Conservation (phyloP, 2,329 filamentous ascomycete genomes). For the Pseudophaeomoniella oleicola region DNA sequence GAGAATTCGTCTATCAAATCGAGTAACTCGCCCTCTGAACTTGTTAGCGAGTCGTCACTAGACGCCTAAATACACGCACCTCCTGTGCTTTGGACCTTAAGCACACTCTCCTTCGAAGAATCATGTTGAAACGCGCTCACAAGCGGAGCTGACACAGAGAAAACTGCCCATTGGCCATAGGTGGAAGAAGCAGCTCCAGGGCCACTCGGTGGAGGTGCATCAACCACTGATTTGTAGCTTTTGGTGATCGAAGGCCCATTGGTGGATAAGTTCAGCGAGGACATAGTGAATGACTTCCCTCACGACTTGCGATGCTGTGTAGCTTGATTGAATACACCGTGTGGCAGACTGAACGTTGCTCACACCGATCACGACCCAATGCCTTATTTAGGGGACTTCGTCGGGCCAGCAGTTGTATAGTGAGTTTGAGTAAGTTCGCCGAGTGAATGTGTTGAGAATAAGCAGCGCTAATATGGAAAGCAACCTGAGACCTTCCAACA, state of each 20-base stretch:
- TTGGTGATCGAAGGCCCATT: slow-evolving; percentile 68
- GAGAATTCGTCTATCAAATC: slow-evolving; percentile 93
- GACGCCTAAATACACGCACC: slow-evolving; percentile 35
- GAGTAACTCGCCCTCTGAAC: slow-evolving; percentile 69
- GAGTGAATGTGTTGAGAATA: no score
- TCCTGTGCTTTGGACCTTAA: slow-evolving; percentile 88
- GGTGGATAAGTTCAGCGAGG: slow-evolving; percentile 64
- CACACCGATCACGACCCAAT: no score
- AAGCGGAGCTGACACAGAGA: slow-evolving; percentile 82
- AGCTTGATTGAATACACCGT: no score
- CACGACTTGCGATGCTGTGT: no score
- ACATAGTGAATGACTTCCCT: slow-evolving; percentile 50
- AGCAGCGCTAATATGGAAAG: no score
- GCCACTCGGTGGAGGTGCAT: slow-evolving; percentile 42
- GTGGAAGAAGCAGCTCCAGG: slow-evolving; percentile 56
- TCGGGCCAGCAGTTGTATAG: no score
- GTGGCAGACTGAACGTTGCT: no score
- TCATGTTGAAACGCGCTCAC: slow-evolving; percentile 83
- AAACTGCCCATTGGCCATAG: slow-evolving; percentile 84
- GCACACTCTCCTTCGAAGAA: slow-evolving; percentile 74
- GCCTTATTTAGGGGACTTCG: no score
- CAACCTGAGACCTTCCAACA: no score
- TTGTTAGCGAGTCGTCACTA: slow-evolving; percentile 7
- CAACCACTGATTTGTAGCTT: slow-evolving; percentile 57
- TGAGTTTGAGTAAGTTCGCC: no score